A percentile compares a stretch with the other conserved stretches of the same genome.
phyloP scores from a whole-genome alignment of 345 rosid genomes.

The Populus ilicifolia region DNA sequence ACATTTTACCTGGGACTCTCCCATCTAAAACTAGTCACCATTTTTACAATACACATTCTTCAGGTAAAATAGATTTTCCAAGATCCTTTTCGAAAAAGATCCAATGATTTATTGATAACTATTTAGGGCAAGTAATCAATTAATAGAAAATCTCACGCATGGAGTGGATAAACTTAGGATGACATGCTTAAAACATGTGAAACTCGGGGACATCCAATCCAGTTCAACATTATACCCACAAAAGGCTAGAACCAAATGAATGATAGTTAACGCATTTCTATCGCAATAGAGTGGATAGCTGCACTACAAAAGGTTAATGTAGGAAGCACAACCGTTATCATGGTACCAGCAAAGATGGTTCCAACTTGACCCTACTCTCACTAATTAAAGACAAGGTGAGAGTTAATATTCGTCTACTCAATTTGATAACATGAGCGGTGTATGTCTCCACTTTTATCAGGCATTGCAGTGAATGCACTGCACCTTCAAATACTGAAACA shows the following conservation, averaged over 20 bases:
- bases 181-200: background rate
- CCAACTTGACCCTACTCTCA: background rate
- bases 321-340: background rate
- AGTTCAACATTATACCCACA: background rate
- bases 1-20: background rate
- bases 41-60: background rate
- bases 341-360: background rate
- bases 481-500: background rate
- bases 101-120: background rate
- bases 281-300: background rate
- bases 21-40: background rate
- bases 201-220: background rate
- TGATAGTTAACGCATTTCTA: background rate
- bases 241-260: background rate
- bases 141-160: background rate
- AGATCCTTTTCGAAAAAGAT: background rate
- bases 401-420: background rate
- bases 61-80: background rate
- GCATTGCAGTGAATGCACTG: background rate
- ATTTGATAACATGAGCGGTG: background rate
- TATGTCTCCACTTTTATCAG: background rate
- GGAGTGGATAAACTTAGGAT: background rate
- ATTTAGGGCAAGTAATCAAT: background rate
- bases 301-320: background rate
- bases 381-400: background rate